A percentile compares a stretch with the other conserved stretches of the same genome.
These are phyloP conservation scores for Boletus fagicola DNA, from an alignment of 768 basidiomycete genomes.

Conservation along the genomic window DNA sequence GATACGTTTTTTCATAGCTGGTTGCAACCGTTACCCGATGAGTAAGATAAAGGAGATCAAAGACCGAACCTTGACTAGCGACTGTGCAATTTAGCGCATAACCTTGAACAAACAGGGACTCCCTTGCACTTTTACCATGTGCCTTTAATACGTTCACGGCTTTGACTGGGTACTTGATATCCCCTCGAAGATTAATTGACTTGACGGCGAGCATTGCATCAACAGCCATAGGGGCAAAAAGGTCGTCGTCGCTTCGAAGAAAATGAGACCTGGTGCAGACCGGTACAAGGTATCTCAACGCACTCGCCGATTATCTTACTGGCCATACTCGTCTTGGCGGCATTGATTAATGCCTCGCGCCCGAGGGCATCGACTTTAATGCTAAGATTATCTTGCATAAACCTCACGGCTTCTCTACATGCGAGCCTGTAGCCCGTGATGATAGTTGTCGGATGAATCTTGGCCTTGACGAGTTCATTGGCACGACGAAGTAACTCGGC, in stretches of 20 bases:
- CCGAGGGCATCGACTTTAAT: constrained; percentile 93
- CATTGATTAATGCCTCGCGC: constrained; percentile 88
- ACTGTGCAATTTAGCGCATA: constrained; percentile 99
- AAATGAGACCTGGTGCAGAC: constrained; percentile 1
- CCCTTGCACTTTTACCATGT: constrained; percentile 92
- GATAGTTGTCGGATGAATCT: constrained; percentile 98
- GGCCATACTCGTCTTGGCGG: constrained; percentile 97
- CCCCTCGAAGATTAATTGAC: constrained; percentile 89
- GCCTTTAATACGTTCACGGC: constrained; percentile 98
- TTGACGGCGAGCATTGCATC: constrained; percentile 98
- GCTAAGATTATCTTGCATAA: constrained; percentile 96
- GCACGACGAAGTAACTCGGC: constrained; percentile 96
- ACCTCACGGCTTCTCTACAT: constrained; percentile 95
- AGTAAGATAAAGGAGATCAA: background rate
- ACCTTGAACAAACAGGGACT: constrained; percentile 92
- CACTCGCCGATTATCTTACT: constrained; percentile 98
- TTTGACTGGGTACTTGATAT: constrained; percentile 98
- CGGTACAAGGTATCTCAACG: constrained; percentile 34
- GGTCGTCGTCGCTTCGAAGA: constrained; percentile 79
- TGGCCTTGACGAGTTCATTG: constrained; percentile 96
- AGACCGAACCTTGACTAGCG: constrained; percentile 87
- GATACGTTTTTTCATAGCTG: constrained; percentile 98
- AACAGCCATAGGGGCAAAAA: constrained; percentile 98
- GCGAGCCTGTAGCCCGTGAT: constrained; percentile 98
- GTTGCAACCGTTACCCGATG: constrained; percentile 1